Base-by-base conservation (phyloP, 495 filamentous ascomycete species). In the Daldinia vernicosa region DNA sequence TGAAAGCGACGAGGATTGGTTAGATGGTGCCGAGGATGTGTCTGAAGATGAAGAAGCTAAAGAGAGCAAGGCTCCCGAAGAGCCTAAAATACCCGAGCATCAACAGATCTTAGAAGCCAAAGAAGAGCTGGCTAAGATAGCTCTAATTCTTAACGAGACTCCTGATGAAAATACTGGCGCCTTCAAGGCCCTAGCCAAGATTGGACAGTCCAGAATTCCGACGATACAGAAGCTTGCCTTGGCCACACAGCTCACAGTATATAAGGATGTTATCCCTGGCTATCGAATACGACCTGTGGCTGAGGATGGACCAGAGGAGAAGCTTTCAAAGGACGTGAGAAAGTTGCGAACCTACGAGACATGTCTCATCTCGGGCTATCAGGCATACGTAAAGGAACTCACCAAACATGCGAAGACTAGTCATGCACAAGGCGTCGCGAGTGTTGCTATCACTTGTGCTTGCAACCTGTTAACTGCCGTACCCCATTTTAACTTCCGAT, bases 401-500 rank as follows among this genome's bases (percentile, higher is more conserved):
- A 83, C 84, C 4, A 80, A 82, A 35, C 79, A 90, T 60, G 86
- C 90, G n/a, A 89, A 88, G 66, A 76, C 82, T 70, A 74, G 79
- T 4, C 43, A 47, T 47, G 43, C 43, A 70, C 70, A 80, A 52
- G 69, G 80, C 39, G 72, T 95, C 58, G 84, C 88, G 50, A 89
- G 83, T 59, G 83, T 97, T 14, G 95, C 95, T 2, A 91, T 97
- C 56, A 89, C 87, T 17, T 98, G 96, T 77, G 91, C 91, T 7
- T 95, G 92, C 75, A 89, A 83, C 30, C 85, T 98, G 17, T 81
- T 99, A 33, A 82, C 87, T 12, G 82, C 89, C 1, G 93, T 97
- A 5, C 92, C 95, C 11, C 96, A 99, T 81, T 99, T 99, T 87
- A 99, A 99, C 80, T 97, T 95, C 79, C 87, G 96, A 7, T 84